phyloP scores from a whole-genome alignment of 2,329 filamentous ascomycete species.

The Dryadomyces sulphureus region DNA sequence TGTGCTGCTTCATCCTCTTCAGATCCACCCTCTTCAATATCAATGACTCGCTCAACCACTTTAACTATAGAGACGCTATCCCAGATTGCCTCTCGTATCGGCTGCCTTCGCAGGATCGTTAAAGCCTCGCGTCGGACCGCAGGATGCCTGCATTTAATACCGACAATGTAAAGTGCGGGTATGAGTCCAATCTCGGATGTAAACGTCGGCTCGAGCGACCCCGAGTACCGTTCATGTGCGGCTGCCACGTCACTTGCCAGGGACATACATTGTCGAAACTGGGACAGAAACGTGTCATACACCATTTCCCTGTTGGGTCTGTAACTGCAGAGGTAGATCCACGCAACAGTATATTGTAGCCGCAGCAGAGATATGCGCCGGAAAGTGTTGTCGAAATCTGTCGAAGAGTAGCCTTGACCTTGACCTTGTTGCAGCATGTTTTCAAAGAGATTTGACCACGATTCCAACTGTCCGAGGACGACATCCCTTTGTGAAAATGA shows the following conservation, averaged over 20 bases:
- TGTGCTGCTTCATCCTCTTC: background rate
- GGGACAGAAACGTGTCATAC: background rate
- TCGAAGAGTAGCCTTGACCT: background rate
- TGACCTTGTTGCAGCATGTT: background rate
- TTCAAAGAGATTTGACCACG: background rate
- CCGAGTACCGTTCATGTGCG: background rate
- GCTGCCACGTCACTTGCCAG: background rate
- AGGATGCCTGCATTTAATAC: background rate
- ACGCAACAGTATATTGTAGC: background rate
- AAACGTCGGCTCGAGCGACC: background rate
- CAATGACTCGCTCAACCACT: background rate
- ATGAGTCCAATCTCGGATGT: background rate
- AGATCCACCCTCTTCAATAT: background rate
- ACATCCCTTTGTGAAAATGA: background rate
- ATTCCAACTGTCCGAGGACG: background rate
- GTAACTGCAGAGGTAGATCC: background rate
- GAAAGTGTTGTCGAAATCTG: background rate
- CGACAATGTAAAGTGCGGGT: background rate
- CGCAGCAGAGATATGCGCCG: background rate
- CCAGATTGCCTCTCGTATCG: background rate
- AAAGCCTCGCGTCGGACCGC: background rate
- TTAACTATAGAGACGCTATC: background rate
- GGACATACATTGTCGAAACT: background rate
- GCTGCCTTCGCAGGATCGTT: background rate
- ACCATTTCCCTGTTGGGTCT: background rate